Evolutionary conservation across 2,329 filamentous ascomycete species (phyloP).

Genomic region (Lasiodiplodia hormozganensis): DNA sequence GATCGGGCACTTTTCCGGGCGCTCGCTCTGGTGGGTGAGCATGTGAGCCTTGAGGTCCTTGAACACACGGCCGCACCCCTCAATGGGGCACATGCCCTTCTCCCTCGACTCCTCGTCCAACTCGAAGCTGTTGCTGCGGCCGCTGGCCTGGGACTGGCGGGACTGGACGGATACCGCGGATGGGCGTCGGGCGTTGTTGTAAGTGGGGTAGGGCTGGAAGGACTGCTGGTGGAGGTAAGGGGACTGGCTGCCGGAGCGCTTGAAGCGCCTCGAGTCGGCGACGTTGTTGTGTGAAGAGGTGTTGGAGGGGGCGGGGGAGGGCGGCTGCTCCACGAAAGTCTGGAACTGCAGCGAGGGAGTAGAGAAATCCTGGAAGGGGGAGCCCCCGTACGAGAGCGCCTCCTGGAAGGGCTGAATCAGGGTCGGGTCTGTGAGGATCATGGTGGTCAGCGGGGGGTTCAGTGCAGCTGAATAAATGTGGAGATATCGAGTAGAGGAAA

Average conservation of each 20-base stretch:
- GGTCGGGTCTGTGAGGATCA: conserved; percentile 58
- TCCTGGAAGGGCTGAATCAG: conserved; percentile 61
- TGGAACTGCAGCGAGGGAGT: conserved; percentile 51
- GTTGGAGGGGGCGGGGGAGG: conserved; percentile 70
- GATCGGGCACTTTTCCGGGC: conserved; percentile 94
- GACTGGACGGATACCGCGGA: conserved; percentile 77
- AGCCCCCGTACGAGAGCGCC: conserved; percentile 48
- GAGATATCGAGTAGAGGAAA: not conserved
- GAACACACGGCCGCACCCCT: conserved; percentile 84
- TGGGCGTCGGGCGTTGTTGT: conserved; percentile 62
- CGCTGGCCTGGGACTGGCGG: conserved; percentile 65
- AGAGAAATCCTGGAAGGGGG: conserved; percentile 51
- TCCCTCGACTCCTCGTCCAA: conserved; percentile 62
- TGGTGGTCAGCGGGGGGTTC: conserved; percentile 14
- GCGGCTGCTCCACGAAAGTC: conserved; percentile 53
- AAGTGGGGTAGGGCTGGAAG: conserved; percentile 61
- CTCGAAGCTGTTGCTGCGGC: conserved; percentile 42
- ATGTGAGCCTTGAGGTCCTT: conserved; percentile 94
- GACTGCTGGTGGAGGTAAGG: conserved; percentile 67
- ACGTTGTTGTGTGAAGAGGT: conserved; percentile 50
- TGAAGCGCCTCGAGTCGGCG: conserved; percentile 50
- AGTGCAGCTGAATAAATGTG: conserved; percentile 30
- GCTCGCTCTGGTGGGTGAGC: conserved; percentile 89
- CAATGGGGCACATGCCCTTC: conserved; percentile 77
- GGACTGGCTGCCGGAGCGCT: conserved; percentile 65